Evolutionary conservation across 192 early-diverging fungal species (phyloP).

Genomic region (Coemansia sp.): DNA sequence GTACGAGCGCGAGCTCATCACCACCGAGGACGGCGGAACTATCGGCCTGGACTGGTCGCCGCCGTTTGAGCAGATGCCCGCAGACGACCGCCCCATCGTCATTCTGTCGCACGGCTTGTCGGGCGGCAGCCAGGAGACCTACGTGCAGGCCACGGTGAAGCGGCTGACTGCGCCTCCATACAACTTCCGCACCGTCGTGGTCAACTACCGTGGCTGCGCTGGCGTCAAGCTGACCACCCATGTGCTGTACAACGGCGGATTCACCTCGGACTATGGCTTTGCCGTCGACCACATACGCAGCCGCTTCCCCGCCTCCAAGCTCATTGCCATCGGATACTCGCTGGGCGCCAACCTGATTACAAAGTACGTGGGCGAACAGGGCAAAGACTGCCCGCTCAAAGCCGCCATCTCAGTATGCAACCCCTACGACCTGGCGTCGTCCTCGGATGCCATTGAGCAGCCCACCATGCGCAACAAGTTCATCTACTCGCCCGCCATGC

Average conservation of each 20-base stretch:
- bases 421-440: conserved; percentile 75
- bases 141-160: conserved; percentile 73
- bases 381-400: conserved; percentile 66
- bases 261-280: conserved; percentile 69
- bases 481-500: conserved; percentile 60
- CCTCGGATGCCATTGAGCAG: conserved; percentile 47
- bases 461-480: conserved; percentile 54
- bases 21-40: conserved; percentile 79
- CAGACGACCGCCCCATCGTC: conserved; percentile 67
- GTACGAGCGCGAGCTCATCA: conserved; percentile 55
- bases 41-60: conserved; percentile 88
- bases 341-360: conserved; percentile 90
- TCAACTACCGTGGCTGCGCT: conserved; percentile 89
- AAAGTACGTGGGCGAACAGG: conserved; percentile 87
- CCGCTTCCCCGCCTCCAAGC: conserved; percentile 58
- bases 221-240: conserved; percentile 72
- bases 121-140: conserved; percentile 87
- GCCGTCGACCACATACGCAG: conserved; percentile 40
- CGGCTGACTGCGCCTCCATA: conserved; percentile 56
- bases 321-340: conserved; percentile 84
- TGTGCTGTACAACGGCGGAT: conserved; percentile 77
- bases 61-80: conserved; percentile 49
- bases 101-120: conserved; percentile 88
- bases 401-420: conserved; percentile 80
- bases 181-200: conserved; percentile 72